Conservation (phyloP, 176 grass and related monocot genomes). For the Zizania latifolia region DNA sequence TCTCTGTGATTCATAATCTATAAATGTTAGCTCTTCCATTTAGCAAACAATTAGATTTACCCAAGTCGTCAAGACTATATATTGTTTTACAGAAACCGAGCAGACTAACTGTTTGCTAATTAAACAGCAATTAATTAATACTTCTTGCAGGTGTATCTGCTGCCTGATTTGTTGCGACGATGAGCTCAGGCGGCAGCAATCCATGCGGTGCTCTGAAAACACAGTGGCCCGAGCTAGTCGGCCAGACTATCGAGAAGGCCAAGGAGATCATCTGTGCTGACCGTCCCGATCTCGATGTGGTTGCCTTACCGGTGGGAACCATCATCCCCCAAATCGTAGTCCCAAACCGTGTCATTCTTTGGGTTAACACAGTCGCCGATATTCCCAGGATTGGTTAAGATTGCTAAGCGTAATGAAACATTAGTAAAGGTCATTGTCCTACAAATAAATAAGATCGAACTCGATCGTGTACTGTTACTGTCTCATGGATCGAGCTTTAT, state of each 20-base stretch:
- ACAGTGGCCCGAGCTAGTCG: slow-evolving; percentile 29
- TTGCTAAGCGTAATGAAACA: too few species aligned
- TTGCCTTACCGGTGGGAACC: not conserved
- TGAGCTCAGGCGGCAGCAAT: not conserved
- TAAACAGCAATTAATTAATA: too few species aligned
- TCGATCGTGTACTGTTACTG: too few species aligned
- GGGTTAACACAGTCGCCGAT: slow-evolving; percentile 13
- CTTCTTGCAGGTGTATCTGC: not conserved
- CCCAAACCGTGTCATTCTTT: not conserved
- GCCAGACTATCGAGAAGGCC: slow-evolving; percentile 8
- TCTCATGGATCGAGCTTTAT: too few species aligned
- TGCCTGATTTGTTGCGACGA: not conserved
- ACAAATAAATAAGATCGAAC: too few species aligned
- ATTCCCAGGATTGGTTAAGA: slow-evolving; percentile 22
- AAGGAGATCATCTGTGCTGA: slow-evolving; percentile 23
- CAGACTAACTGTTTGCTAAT: too few species aligned
- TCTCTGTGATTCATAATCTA: too few species aligned
- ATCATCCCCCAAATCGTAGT: rapidly evolving
- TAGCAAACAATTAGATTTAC: too few species aligned
- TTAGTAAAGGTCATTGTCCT: too few species aligned
- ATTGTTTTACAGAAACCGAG: too few species aligned
- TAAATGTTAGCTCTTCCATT: too few species aligned
- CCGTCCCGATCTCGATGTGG: slow-evolving; percentile 16
- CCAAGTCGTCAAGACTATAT: too few species aligned
- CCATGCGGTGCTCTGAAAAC: not conserved